Evolutionary conservation across 2,329 filamentous ascomycete species (phyloP).

Genomic region (Dryadomyces quercivorus): DNA sequence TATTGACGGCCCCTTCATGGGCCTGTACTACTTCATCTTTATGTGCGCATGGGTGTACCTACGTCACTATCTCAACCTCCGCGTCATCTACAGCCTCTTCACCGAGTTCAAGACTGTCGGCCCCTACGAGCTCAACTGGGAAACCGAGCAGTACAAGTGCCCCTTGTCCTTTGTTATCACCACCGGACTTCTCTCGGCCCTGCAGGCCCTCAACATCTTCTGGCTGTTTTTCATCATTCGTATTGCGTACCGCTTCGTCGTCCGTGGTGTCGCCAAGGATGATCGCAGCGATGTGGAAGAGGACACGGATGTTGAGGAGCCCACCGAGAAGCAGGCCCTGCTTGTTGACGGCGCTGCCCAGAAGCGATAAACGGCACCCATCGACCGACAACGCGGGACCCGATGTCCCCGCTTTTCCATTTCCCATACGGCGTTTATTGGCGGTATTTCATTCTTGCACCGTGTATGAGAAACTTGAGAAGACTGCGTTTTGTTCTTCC

Average conservation of each 20-base stretch:
- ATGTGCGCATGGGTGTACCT: slow-evolving; percentile 79
- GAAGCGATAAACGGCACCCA: slow-evolving; percentile 4
- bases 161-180: slow-evolving; percentile 57
- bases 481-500: neutral
- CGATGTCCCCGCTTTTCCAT: neutral
- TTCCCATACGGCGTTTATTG: slow-evolving; percentile 3
- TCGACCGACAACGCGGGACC: too few relatives aligned
- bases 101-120: slow-evolving; percentile 65
- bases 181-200: slow-evolving; percentile 45
- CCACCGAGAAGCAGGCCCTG: slow-evolving; percentile 12
- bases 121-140: slow-evolving; percentile 67
- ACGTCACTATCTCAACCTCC: slow-evolving; percentile 73
- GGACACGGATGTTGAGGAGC: slow-evolving; percentile 40
- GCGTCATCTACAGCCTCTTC: slow-evolving; percentile 63
- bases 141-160: slow-evolving; percentile 66
- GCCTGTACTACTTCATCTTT: slow-evolving; percentile 75
- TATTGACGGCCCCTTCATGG: slow-evolving; percentile 65
- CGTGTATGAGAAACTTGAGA: neutral
- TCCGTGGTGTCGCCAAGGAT: slow-evolving; percentile 49
- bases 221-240: slow-evolving; percentile 70
- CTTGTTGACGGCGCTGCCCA: slow-evolving; percentile 12
- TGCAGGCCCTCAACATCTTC: slow-evolving; percentile 69
- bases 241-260: slow-evolving; percentile 60
- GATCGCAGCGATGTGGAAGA: slow-evolving; percentile 61
- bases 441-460: neutral